Evolutionary conservation across 1,139 yeast species (phyloP), one percentile per base, ranked within the genome.

Genomic region (Lodderomyces theae): DNA sequence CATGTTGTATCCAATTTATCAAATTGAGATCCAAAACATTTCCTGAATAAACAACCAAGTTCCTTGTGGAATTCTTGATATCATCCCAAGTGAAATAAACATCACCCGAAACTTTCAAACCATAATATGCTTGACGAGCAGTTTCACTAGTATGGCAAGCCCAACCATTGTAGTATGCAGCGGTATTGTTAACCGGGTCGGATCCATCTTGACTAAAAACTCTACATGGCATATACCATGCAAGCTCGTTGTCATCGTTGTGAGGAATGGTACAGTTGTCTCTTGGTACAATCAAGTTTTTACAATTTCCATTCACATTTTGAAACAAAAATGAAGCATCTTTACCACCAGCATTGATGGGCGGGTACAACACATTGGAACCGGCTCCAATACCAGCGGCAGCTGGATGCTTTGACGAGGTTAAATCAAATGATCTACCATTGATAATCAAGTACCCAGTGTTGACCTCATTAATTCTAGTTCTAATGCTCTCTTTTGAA

Each of bases 171-270:
- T 88, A 88, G 54, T 79, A 80, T 24, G 72, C 75, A 19, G 69
- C 58, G 2, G 89, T 73, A 50, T 73, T 74, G 56, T 86, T 82
- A 22, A 86, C 85, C 25, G 64, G 45, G 2, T 85, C 61, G 2
- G 90, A 72, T 4, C 96, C 96, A 60, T 86, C 86, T 52, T 78
- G 83, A 37, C 71, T 64, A 45, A 82, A 70, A 37, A 85, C 50
- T 52, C 81, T 80, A 66, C 98, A 92, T 3, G 98, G 97, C 85
- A 89, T 88, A 64, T 92, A 92, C 96, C 96, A 90, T 8, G 96
- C 97, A 50, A 92, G 59, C 37, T 82, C 80, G 16, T 74, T 71
- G 32, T 77, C 79, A 31, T 72, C 72, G 47, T 73, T 69, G 46
- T 69, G 64, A 0, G 97, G 97, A 44, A 90, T 89, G 0, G 82